Percentiles rank a stretch among this genome's conserved stretches.
Evolutionary conservation across 805 yeast genomes (phyloP).

Genomic region (Crinitomyces ghanaensis): DNA sequence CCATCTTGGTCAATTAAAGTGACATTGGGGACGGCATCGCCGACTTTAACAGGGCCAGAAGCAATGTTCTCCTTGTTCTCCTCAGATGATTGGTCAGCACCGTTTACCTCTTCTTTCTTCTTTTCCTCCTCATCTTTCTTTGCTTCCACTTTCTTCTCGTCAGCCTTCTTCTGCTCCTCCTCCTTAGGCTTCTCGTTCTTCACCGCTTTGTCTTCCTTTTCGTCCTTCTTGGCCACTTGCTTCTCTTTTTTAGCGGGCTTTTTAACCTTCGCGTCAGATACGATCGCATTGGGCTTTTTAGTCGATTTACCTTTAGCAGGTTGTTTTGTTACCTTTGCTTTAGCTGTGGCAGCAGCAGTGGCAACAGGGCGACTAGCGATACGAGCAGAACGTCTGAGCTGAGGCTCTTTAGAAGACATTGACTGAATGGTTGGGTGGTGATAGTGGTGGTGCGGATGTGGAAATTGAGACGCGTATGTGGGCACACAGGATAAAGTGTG

Average conservation of each 20-base stretch:
- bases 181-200: conserved; percentile 10
- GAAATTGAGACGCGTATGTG: too few species aligned
- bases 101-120: conserved; percentile 18
- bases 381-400: conserved; percentile 12
- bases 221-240: conserved; percentile 1
- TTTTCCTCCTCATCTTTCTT: conserved; percentile 12
- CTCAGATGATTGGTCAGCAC: too few species aligned
- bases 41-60: conserved; percentile 29
- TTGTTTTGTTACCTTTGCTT: conserved; percentile 1
- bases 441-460: too few species aligned
- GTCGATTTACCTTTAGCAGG: not conserved
- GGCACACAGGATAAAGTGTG: too few species aligned
- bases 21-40: conserved; percentile 57
- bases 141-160: conserved; percentile 7
- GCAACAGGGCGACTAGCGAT: conserved; percentile 6
- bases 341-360: conserved; percentile 7
- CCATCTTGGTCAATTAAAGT: conserved; percentile 58
- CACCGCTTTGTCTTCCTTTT: conserved; percentile 4
- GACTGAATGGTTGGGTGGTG: too few species aligned
- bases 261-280: conserved; percentile 4
- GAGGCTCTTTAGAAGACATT: conserved; percentile 8
- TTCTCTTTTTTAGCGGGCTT: conserved; percentile 7
- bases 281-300: conserved; percentile 1
- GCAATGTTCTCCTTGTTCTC: too few species aligned
- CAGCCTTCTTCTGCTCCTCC: conserved; percentile 8